Percentiles rank a stretch among this genome's conserved stretches.
These are phyloP conservation scores for Aspergillus homomorphus DNA, from an alignment of 495 filamentous ascomycete species.

Conservation along the genomic window DNA sequence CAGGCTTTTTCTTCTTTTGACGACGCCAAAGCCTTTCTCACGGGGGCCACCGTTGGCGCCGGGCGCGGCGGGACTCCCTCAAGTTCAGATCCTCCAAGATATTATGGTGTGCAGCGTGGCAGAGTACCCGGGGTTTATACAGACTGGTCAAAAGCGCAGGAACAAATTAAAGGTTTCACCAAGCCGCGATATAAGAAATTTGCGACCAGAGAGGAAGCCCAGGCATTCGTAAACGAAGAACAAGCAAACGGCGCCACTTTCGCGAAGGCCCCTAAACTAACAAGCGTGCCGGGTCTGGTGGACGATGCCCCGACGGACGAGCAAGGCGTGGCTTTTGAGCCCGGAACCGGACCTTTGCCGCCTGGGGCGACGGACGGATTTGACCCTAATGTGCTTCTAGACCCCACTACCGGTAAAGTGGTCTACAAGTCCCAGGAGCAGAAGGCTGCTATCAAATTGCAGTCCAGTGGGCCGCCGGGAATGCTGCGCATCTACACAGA, in stretches of 20 bases:
- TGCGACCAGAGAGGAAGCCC: constrained; percentile 70
- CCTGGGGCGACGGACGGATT: constrained; percentile 59
- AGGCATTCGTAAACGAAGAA: constrained; percentile 62
- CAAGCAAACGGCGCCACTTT: constrained; percentile 23
- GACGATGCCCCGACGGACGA: constrained; percentile 31
- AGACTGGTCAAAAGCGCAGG: constrained; percentile 74
- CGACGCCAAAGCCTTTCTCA: constrained; percentile 76
- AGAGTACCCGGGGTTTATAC: constrained; percentile 83
- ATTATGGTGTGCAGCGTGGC: constrained; percentile 84
- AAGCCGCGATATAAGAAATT: constrained; percentile 83
- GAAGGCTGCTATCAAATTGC: constrained; percentile 44
- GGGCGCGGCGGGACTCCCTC: constrained; percentile 19
- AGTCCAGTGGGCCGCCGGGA: constrained; percentile 37
- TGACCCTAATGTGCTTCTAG: constrained; percentile 55
- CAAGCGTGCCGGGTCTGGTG: constrained; percentile 31
- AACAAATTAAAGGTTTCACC: constrained; percentile 73
- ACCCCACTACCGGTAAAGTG: constrained; percentile 54
- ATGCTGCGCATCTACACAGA: constrained; percentile 83
- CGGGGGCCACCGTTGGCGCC: constrained; percentile 50
- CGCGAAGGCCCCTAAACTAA: constrained; percentile 22
- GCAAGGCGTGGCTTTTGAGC: constrained; percentile 46
- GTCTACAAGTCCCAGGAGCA: constrained; percentile 55
- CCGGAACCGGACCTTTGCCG: constrained; percentile 55
- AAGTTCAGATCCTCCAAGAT: constrained; percentile 42
- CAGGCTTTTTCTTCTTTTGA: constrained; percentile 76